A percentile compares a stretch with the other conserved stretches of the same genome.
Evolutionary conservation across 2,329 filamentous ascomycete genomes (phyloP).

Genomic region (Fusarium tupiense): DNA sequence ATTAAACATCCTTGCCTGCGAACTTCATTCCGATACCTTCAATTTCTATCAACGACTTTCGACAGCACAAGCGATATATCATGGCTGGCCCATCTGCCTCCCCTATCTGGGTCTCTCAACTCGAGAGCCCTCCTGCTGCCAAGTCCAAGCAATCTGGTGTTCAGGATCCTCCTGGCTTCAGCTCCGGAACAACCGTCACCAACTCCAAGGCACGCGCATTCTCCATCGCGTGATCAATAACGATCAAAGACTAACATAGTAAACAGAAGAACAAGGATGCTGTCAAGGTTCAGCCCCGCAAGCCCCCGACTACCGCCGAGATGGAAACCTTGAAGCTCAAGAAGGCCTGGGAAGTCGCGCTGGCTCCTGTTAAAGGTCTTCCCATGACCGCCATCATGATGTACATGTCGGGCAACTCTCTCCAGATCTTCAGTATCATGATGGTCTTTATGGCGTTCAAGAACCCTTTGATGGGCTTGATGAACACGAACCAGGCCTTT

Average conservation of each 20-base stretch:
- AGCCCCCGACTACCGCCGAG: conserved; percentile 79
- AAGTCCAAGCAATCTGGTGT: conserved; percentile 75
- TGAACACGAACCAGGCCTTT: conserved; percentile 88
- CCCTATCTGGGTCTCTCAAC: conserved; percentile 85
- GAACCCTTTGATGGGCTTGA: conserved; percentile 86
- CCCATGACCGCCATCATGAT: conserved; percentile 99
- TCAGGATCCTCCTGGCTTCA: conserved; percentile 88
- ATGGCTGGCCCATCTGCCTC: conserved; percentile 49
- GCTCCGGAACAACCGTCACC: conserved; percentile 56
- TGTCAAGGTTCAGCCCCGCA: conserved; percentile 62
- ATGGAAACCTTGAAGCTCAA: conserved; percentile 97
- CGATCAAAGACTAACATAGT: conserved; percentile 3
- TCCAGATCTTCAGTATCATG: conserved; percentile 99
- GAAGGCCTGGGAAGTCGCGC: conserved; percentile 97
- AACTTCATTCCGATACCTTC: neutral
- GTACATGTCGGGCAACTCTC: conserved; percentile 99
- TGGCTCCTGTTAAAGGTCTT: conserved; percentile 90
- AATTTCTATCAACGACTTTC: neutral
- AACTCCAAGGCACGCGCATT: conserved; percentile 64
- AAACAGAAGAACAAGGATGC: conserved; percentile 62
- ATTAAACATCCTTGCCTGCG: conserved; percentile 11
- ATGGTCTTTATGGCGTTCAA: conserved; percentile 99
- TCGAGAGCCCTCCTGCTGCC: conserved; percentile 74
- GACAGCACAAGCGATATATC: neutral
- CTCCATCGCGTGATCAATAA: neutral